Conservation (phyloP, 2,329 filamentous ascomycete species). For the Phialemoniopsis sp. region DNA sequence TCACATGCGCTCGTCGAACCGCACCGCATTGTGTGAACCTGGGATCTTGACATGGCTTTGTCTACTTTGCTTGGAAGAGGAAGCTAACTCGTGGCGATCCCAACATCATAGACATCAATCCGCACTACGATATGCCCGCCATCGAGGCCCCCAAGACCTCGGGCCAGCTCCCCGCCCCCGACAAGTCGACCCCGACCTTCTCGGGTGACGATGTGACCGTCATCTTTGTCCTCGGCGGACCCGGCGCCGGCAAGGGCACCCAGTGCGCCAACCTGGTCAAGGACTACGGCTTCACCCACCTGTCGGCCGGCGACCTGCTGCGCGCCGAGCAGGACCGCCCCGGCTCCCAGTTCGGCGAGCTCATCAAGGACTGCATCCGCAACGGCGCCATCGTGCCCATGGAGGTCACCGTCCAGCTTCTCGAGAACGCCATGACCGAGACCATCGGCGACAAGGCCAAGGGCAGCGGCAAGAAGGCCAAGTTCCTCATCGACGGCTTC, state of each 20-base stretch:
- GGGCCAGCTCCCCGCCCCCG: slow-evolving; percentile 40
- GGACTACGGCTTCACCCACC: slow-evolving; percentile 87
- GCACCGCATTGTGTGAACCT: no score
- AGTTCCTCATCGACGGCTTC: slow-evolving; percentile 81
- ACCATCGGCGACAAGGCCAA: slow-evolving; percentile 37
- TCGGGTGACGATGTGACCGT: slow-evolving; percentile 76
- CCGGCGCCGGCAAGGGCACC: slow-evolving; percentile 93
- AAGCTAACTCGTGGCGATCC: slow-evolving; percentile 6
- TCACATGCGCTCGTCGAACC: no score
- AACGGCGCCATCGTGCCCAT: slow-evolving; percentile 97
- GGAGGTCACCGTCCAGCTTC: slow-evolving; percentile 90
- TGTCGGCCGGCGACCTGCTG: slow-evolving; percentile 89
- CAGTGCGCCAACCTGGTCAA: slow-evolving; percentile 86
- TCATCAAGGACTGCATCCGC: slow-evolving; percentile 92
- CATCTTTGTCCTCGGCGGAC: slow-evolving; percentile 92
- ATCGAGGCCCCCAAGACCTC: slow-evolving; percentile 30
- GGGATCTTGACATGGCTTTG: no score
- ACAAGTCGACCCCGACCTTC: slow-evolving; percentile 67
- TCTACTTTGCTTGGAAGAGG: no score
- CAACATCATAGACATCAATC: neutral
- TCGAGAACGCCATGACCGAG: slow-evolving; percentile 88
- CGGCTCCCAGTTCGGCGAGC: slow-evolving; percentile 82
- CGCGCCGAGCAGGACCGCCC: slow-evolving; percentile 87
- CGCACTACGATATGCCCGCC: slow-evolving; percentile 31
- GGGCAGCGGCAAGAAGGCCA: slow-evolving; percentile 41